A percentile compares a stretch with the other conserved stretches of the same genome.
phyloP scores from a whole-genome alignment of 768 basidiomycete genomes.

The Tricholoma furcatifolium region DNA sequence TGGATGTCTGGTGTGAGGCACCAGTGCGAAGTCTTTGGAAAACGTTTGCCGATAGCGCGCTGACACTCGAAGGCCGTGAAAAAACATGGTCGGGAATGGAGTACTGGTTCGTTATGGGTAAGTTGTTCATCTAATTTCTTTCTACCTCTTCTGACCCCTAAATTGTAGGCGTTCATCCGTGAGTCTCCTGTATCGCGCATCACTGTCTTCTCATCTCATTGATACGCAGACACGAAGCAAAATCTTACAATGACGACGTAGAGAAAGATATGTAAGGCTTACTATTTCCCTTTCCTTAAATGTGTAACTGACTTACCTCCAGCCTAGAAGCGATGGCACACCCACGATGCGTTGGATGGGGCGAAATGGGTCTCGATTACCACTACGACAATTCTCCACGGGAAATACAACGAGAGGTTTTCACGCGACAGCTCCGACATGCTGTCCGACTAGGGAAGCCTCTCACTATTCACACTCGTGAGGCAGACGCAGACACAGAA shows the following conservation, averaged over 20 bases:
- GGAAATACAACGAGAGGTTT: conserved; percentile 62
- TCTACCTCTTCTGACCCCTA: conserved; percentile 1
- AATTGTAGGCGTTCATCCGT: conserved; percentile 71
- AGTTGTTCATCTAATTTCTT: conserved; percentile 16
- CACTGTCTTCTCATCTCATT: not conserved
- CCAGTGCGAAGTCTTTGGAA: conserved; percentile 64
- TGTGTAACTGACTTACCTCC: not conserved
- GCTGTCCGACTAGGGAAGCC: conserved; percentile 74
- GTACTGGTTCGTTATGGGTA: conserved; percentile 86
- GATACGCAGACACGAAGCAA: conserved; percentile 63
- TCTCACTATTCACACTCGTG: conserved; percentile 83
- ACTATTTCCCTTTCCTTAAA: not conserved
- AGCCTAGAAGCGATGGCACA: conserved; percentile 77
- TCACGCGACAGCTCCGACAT: conserved; percentile 63
- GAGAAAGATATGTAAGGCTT: conserved; percentile 60
- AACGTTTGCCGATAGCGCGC: conserved; percentile 71
- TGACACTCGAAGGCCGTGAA: conserved; percentile 45
- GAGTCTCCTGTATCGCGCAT: conserved; percentile 22
- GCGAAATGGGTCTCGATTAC: conserved; percentile 87
- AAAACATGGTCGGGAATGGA: conserved; percentile 64
- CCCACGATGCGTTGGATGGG: conserved; percentile 84
- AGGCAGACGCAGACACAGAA: conserved; percentile 83
- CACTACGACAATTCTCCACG: conserved; percentile 81
- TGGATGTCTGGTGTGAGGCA: conserved; percentile 91
- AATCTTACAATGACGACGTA: conserved; percentile 60